Evolutionary conservation across 768 basidiomycete genomes (phyloP).

Genomic region (Mrakia blollopis): DNA sequence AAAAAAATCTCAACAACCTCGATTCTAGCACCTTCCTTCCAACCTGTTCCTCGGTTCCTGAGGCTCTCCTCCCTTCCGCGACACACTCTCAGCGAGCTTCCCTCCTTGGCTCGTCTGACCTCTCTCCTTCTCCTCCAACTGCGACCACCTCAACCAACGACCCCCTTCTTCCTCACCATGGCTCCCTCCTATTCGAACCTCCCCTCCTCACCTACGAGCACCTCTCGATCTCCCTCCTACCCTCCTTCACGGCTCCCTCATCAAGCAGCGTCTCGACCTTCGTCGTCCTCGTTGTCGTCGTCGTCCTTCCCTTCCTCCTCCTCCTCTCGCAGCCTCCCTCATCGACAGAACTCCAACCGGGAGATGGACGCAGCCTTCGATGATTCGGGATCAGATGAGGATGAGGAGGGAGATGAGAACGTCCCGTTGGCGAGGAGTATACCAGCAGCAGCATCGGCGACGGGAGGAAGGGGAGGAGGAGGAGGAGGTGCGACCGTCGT

Average conservation of each 20-base stretch:
- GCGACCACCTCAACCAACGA: background rate
- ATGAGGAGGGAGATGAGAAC: slow-evolving; percentile 28
- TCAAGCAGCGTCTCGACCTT: background rate
- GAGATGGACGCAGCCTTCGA: slow-evolving; percentile 32
- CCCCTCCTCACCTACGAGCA: background rate
- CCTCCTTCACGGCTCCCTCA: slow-evolving; percentile 8
- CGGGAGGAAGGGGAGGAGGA: background rate
- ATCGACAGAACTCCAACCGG: slow-evolving; percentile 1
- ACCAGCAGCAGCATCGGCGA: background rate
- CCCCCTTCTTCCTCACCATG: background rate
- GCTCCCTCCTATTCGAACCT: background rate
- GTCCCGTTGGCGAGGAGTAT: slow-evolving; percentile 4
- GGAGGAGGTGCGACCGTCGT: background rate
- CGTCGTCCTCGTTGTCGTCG: slow-evolving; percentile 5
- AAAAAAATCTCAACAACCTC: too few species aligned
- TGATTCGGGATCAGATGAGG: background rate
- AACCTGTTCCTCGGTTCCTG: too few species aligned
- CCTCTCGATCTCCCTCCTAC: background rate
- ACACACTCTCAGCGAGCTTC: too few species aligned
- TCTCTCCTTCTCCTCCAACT: too few species aligned
- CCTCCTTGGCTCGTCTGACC: too few species aligned
- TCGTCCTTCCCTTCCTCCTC: background rate
- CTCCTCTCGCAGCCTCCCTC: slow-evolving; percentile 8
- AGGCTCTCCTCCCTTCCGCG: too few species aligned
- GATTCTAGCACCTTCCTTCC: too few species aligned